Evolutionary conservation across 2,329 filamentous ascomycete genomes (phyloP).

Genomic region (Aplosporella prunicola): DNA sequence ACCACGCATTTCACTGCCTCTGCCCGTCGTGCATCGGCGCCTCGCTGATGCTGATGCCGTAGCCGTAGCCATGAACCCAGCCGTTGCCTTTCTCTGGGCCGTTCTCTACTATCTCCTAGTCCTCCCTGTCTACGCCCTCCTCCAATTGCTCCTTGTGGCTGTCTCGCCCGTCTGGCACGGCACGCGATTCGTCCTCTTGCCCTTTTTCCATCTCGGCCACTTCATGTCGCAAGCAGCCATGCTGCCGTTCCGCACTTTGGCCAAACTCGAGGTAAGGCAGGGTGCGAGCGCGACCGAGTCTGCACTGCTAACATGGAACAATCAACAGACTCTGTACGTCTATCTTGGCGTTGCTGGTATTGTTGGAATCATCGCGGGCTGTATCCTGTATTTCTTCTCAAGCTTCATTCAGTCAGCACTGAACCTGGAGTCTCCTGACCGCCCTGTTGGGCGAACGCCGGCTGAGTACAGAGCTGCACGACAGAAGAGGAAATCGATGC

Average conservation of each 20-base stretch:
- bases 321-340: constrained; percentile 38
- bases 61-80: constrained; percentile 21
- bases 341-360: constrained; percentile 58
- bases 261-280: constrained; percentile 49
- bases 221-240: constrained; percentile 32
- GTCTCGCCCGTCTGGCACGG: constrained; percentile 39
- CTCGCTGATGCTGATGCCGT: neutral
- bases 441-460: constrained; percentile 16
- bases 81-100: constrained; percentile 20
- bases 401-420: constrained; percentile 32
- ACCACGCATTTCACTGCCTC: constrained; percentile 4
- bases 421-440: constrained; percentile 3
- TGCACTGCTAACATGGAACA: constrained; percentile 24
- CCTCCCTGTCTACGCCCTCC: constrained; percentile 30
- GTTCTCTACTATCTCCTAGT: constrained; percentile 29
- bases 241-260: constrained; percentile 43
- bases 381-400: constrained; percentile 50
- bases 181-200: constrained; percentile 41
- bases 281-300: no score
- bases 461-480: constrained; percentile 22
- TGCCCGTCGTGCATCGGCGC: neutral
- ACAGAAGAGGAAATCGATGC: constrained; percentile 16
- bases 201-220: constrained; percentile 38
- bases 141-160: constrained; percentile 31
- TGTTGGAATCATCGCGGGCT: constrained; percentile 55